phyloP scores from a whole-genome alignment of 768 basidiomycete genomes.

The Boletus rubroflammeus region DNA sequence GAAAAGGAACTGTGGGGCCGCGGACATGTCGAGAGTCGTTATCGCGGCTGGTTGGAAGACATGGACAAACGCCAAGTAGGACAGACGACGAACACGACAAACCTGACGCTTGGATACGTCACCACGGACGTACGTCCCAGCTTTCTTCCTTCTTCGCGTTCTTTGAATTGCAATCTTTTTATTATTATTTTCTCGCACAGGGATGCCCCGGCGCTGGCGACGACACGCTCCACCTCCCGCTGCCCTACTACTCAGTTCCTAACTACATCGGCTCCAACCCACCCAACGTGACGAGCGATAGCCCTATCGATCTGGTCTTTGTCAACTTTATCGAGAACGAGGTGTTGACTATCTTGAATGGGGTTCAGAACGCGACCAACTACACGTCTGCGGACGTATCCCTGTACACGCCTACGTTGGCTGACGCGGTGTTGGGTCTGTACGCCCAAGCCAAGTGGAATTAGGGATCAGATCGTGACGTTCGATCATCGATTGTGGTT shows the following conservation, averaged over 20 bases:
- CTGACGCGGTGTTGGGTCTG: constrained; percentile 36
- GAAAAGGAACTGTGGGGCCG: constrained; percentile 31
- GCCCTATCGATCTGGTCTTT: constrained; percentile 71
- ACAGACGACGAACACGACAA: constrained; percentile 36
- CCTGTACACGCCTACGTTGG: constrained; percentile 48
- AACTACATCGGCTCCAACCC: constrained; percentile 56
- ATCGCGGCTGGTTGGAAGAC: constrained; percentile 53
- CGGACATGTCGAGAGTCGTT: constrained; percentile 51
- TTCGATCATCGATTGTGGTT: not conserved
- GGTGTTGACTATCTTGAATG: constrained; percentile 54
- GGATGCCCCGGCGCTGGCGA: constrained; percentile 74
- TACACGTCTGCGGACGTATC: constrained; percentile 52
- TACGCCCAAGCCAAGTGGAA: constrained; percentile 39
- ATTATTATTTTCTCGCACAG: constrained; percentile 29
- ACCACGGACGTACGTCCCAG: constrained; percentile 57
- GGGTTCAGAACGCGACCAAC: constrained; percentile 43
- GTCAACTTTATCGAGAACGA: constrained; percentile 60
- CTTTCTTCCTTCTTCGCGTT: not conserved
- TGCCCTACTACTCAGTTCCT: constrained; percentile 53
- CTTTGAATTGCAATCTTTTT: no score
- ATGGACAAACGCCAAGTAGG: constrained; percentile 39
- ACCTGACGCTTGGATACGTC: constrained; percentile 72
- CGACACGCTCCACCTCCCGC: constrained; percentile 60
- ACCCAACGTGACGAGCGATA: constrained; percentile 46
- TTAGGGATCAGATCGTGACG: constrained; percentile 2